phyloP scores from a whole-genome alignment of 2,329 filamentous ascomycete genomes.

The Ophiocordyceps sinensis region DNA sequence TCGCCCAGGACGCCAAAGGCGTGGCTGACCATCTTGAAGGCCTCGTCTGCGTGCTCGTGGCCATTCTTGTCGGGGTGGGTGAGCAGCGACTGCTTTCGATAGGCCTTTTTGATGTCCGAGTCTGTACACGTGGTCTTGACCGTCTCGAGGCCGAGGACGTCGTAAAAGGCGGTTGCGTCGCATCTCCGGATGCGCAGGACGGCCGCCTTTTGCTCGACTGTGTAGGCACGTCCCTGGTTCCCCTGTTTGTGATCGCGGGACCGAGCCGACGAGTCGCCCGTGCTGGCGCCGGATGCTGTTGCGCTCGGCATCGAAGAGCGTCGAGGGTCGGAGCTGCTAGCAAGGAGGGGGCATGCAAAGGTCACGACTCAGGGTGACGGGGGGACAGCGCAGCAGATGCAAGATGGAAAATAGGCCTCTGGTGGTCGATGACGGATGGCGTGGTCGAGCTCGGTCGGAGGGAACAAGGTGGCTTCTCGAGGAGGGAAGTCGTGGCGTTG shows the following conservation, averaged over 20 bases:
- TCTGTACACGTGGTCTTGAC: constrained; percentile 55
- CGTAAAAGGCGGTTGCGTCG: constrained; percentile 79
- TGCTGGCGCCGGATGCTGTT: constrained; percentile 38
- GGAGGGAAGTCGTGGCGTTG: neutral
- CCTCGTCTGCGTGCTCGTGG: constrained; percentile 87
- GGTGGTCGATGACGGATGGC: neutral
- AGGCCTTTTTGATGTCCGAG: constrained; percentile 90
- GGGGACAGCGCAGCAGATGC: neutral
- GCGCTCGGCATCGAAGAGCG: constrained; percentile 24
- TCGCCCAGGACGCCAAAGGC: constrained; percentile 91
- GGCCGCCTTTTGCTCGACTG: constrained; percentile 78
- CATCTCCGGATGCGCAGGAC: constrained; percentile 82
- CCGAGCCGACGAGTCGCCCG: constrained; percentile 26
- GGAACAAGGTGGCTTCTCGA: neutral
- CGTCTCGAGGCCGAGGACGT: constrained; percentile 66
- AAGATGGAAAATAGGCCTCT: neutral
- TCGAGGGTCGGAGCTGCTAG: too few relatives aligned
- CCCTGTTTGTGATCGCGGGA: constrained; percentile 60
- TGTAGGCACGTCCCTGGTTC: constrained; percentile 64
- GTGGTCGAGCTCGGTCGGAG: neutral
- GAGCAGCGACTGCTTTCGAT: constrained; percentile 82
- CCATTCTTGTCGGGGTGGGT: constrained; percentile 99
- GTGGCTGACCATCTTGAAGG: constrained; percentile 93
- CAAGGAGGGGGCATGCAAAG: too few relatives aligned
- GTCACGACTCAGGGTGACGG: too few relatives aligned